Evolutionary conservation across 129 eudicot species (phyloP).

Genomic region (Centrapalus pauciflorus): DNA sequence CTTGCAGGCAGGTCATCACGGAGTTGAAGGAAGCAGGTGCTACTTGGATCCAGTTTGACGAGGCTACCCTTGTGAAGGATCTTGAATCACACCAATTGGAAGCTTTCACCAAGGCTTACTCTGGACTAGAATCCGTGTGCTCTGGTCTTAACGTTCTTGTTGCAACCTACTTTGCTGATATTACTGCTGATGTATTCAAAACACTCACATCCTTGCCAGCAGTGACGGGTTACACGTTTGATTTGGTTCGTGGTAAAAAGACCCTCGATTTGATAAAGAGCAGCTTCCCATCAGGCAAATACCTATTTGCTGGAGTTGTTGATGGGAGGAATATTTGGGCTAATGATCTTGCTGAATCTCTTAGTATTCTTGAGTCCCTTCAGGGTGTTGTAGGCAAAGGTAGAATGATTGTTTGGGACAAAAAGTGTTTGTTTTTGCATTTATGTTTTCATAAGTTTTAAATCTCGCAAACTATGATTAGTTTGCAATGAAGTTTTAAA

Average conservation of each 20-base stretch:
- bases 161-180: conserved; percentile 55
- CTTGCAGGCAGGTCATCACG: conserved; percentile 46
- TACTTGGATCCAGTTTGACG: conserved; percentile 52
- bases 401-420: no score
- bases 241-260: conserved; percentile 51
- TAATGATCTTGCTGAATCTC: conserved; percentile 56
- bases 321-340: conserved; percentile 74
- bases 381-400: conserved; percentile 64
- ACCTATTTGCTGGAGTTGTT: no score
- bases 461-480: background rate
- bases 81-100: conserved; percentile 46
- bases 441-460: background rate
- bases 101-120: conserved; percentile 46
- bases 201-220: conserved; percentile 39
- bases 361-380: conserved; percentile 39
- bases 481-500: no score
- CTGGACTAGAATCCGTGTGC: conserved; percentile 37
- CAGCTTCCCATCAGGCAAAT: no score
- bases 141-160: conserved; percentile 47
- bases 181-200: conserved; percentile 39
- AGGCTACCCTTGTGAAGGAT: conserved; percentile 46
- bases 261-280: no score
- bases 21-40: conserved; percentile 61
- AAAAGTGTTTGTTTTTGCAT: background rate
- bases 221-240: conserved; percentile 50